Base-by-base conservation (phyloP, 139 green algal genomes). In the Tetraselmis chui region DNA sequence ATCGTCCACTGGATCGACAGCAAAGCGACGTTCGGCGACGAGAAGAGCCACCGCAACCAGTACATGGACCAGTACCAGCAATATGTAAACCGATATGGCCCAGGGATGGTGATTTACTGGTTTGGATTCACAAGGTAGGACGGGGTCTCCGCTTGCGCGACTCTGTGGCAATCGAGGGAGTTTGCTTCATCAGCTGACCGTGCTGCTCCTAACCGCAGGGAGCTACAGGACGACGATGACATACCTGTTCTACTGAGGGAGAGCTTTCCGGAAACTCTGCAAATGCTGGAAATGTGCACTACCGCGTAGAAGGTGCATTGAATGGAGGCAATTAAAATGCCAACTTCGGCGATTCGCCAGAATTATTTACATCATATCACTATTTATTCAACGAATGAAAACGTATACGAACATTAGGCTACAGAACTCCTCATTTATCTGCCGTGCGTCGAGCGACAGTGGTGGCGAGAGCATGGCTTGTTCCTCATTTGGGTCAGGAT, bases 31-130 rank as follows among this genome's bases (percentile, higher is more conserved):
- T 98, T 98, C 93, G 92, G 93, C 0, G 93, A 97, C 82, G 87
- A 90, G 24, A 83, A 88, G 32, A 90, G 82, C 26, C 93, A 97
- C 83, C 80, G 80, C 83, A 91, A 82, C 78, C 78, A 89, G 80
- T 88, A 93, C 80, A 59, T 89, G n/a, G 84, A 91, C 31, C 92
- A 97, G 86, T 96, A 94, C 86, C 59, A 84, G 29, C 86, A 87
- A 75, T 95, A 95, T 80, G 84, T 94, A 5, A 93, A 94, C 81
- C 86, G 93, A 29, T 98, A 94, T 83, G 95, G 95, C 0, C 89
- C 95, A 1, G 95, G 95, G 5, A 85, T 95, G 75, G 92, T 98
- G 2, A 95, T 98, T 79, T 98, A 98, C 87, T 98, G 95, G 95
- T 93, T 95, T 83, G 94, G 93, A 27, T 95, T 88, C 81, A 77